These are phyloP conservation scores for Bullera alba DNA, from an alignment of 768 basidiomycete genomes.

Conservation along the genomic window DNA sequence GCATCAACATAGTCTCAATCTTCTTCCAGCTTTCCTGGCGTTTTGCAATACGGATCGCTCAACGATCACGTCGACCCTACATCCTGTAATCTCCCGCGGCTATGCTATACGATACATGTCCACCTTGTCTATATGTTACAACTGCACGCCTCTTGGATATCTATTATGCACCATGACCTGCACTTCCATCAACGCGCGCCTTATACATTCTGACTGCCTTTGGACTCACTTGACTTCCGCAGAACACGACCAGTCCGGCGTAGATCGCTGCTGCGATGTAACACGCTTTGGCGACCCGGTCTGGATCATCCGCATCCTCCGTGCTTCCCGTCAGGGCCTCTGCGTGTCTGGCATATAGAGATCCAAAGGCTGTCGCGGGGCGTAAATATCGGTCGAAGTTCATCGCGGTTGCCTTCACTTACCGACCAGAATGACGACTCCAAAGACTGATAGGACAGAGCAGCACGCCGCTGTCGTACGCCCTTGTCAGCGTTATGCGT, in stretches of 20 bases:
- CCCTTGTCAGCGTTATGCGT: too few relatives aligned
- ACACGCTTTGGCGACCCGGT: constrained; percentile 46
- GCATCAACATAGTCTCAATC: too few relatives aligned
- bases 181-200: not conserved
- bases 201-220: not conserved
- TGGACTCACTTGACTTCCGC: constrained; percentile 46
- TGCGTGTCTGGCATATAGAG: constrained; percentile 41
- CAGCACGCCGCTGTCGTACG: constrained; percentile 39
- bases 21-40: too few relatives aligned
- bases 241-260: constrained; percentile 45
- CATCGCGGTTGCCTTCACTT: constrained; percentile 6
- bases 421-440: constrained; percentile 45
- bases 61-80: too few relatives aligned
- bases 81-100: too few relatives aligned
- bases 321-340: constrained; percentile 47
- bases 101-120: too few relatives aligned
- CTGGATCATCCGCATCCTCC: constrained; percentile 45
- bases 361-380: constrained; percentile 34
- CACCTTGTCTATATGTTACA: constrained; percentile 20
- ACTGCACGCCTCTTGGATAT: constrained; percentile 44
- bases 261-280: constrained; percentile 47
- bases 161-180: constrained; percentile 43
- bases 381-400: not conserved
- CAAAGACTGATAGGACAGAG: constrained; percentile 45
- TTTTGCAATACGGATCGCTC: too few relatives aligned